Evolutionary conservation across 257 asterid species (phyloP), one percentile per base, ranked within the genome.

Genomic region (Asclepias syriaca): DNA sequence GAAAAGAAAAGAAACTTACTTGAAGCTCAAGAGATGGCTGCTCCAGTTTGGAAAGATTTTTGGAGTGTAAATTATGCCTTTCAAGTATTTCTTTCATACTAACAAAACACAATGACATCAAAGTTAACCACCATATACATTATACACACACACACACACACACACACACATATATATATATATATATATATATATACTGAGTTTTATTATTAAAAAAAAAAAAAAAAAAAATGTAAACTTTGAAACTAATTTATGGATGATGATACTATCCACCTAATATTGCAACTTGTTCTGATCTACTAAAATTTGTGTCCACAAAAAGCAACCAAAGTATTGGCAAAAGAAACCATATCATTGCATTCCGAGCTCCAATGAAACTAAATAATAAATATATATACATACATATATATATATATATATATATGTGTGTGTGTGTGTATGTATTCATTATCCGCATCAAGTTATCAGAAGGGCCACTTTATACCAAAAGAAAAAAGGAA

Each of bases 1-100:
- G 18, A 51, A 10, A 48, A 15, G 1, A 5, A 40, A 66, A 58
- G 64, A 71, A 66, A 59, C 70, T 66, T 59, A 85, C 96, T 87
- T 88, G 97, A 65, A 90, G 83, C 74, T 91, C 95, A 74, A 93
- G 90, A 10, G 96, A 91, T 51, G 96, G 97, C 53, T 86, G 92
- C 9, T 85, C 96, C 84, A 85, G 11, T 81, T 86, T 89, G 21
- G 77, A 78, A 29, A 91, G 86, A 74, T 93, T 91, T 85, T 88
- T 91, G 2, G 95, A 80, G 70, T 93, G 92, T 86, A 93, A 73
- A 54, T 88, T 82, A 70, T 85, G 88, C 81, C 86, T 85, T 48
- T 85, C 98, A 2, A 93, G 85, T 76, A 93, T 89, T 53, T 87
- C 95, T 85, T 84, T 87, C 96, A 87, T 80, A 68, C 98, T 40